phyloP scores from a whole-genome alignment of 2,329 filamentous ascomycete species.

The Exophiala mesophila region DNA sequence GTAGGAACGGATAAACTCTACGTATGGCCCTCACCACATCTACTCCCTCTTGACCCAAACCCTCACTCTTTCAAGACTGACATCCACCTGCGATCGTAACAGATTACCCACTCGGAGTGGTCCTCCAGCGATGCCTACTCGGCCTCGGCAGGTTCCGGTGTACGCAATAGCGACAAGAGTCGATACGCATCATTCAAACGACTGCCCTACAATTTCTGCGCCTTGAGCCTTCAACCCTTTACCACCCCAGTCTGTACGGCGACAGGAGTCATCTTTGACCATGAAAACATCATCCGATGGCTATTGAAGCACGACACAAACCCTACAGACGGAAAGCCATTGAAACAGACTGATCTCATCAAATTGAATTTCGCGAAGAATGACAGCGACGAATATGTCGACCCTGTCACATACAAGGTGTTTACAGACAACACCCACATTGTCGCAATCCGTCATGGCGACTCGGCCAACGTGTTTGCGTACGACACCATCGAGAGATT shows the following conservation, averaged over 20 bases:
- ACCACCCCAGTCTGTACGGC: conserved; percentile 87
- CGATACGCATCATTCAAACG: conserved; percentile 69
- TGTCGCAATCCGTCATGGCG: conserved; percentile 73
- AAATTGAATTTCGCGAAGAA: conserved; percentile 90
- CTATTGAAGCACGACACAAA: conserved; percentile 91
- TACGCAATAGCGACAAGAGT: conserved; percentile 45
- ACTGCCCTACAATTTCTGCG: conserved; percentile 97
- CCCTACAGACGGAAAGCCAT: conserved; percentile 73
- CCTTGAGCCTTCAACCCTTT: conserved; percentile 91
- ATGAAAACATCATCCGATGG: conserved; percentile 92
- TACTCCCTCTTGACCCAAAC: conserved; percentile 3
- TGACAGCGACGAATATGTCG: conserved; percentile 83
- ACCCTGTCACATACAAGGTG: conserved; percentile 95
- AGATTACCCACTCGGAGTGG: conserved; percentile 98
- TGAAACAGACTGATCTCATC: conserved; percentile 78
- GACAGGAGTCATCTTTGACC: conserved; percentile 85
- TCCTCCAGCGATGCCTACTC: conserved; percentile 83
- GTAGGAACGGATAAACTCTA: conserved; percentile 49
- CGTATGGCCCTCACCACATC: conserved; percentile 31
- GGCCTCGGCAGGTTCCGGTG: conserved; percentile 68
- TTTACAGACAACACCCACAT: conserved; percentile 98
- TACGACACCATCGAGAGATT: conserved; percentile 93
- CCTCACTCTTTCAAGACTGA: conserved; percentile 1
- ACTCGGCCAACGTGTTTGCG: conserved; percentile 89
- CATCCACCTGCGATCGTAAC: conserved; percentile 3